These are phyloP conservation scores for Penicillium sp. DNA, from an alignment of 2,329 filamentous ascomycete genomes.

Conservation along the genomic window DNA sequence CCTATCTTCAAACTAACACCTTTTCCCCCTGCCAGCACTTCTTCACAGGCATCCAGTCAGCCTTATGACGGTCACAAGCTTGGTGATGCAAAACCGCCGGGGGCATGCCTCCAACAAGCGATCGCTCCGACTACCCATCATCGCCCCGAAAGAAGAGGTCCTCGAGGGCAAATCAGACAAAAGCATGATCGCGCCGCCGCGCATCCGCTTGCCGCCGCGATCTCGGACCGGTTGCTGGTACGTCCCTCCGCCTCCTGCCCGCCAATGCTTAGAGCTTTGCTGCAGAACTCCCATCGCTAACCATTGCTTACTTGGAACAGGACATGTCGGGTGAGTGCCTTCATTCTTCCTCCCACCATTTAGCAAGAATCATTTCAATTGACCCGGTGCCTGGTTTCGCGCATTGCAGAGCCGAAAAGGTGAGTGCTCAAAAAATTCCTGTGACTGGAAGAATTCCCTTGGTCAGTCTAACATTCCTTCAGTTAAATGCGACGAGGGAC, in stretches of 20 bases:
- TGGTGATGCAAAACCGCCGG: conserved; percentile 41
- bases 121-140: conserved; percentile 43
- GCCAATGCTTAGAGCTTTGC: background rate
- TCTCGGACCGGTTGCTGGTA: conserved; percentile 58
- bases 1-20: conserved; percentile 7
- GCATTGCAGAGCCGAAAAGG: conserved; percentile 43
- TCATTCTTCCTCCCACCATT: conserved; percentile 4
- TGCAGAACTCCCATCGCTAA: conserved; percentile 14
- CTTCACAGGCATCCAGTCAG: conserved; percentile 14
- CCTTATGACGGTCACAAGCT: conserved; percentile 37
- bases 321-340: conserved; percentile 45
- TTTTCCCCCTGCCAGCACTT: background rate
- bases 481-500: conserved; percentile 60
- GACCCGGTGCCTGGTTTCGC: conserved; percentile 7
- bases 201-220: conserved; percentile 53
- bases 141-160: conserved; percentile 48
- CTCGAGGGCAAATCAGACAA: conserved; percentile 34
- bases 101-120: conserved; percentile 40
- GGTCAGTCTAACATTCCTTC: conserved; percentile 22
- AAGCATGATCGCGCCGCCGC: conserved; percentile 37
- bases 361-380: background rate
- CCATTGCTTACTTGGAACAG: conserved; percentile 24
- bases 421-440: conserved; percentile 20
- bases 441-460: conserved; percentile 5
- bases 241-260: conserved; percentile 19